Conservation (phyloP, 1,284 basidiomycete genomes). For the Lignosus rhinocerotis region DNA sequence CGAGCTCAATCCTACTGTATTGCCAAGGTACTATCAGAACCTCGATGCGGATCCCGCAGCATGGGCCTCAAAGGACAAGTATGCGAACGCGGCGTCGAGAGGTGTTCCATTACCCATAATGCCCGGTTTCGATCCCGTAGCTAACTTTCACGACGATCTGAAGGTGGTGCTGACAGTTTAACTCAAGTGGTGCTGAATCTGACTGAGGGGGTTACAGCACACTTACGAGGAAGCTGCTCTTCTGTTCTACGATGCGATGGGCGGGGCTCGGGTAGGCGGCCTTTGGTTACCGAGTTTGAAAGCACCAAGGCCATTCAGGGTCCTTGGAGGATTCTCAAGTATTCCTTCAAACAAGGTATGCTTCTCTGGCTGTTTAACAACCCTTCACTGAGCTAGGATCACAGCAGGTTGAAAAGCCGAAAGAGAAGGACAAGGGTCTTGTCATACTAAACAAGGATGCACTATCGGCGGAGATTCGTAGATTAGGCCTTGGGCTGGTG, state of each 20-base stretch:
- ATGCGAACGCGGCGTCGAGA: conserved; percentile 43
- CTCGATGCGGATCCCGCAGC: conserved; percentile 48
- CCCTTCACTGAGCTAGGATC: not conserved
- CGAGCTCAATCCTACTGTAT: conserved; percentile 62
- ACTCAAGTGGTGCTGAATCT: not conserved
- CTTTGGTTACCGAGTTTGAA: conserved; percentile 84
- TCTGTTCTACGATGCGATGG: conserved; percentile 85
- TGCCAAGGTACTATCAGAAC: conserved; percentile 78
- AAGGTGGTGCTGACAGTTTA: conserved; percentile 48
- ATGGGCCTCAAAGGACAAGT: conserved; percentile 49
- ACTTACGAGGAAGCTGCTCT: conserved; percentile 79
- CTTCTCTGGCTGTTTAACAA: not conserved
- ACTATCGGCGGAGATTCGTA: conserved; percentile 76
- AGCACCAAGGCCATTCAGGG: conserved; percentile 68
- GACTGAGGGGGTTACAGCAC: conserved; percentile 42
- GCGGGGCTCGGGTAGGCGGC: conserved; percentile 79
- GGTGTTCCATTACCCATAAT: conserved; percentile 38
- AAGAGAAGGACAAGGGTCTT: conserved; percentile 56
- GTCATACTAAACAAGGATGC: conserved; percentile 74
- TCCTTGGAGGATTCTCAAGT: conserved; percentile 80
- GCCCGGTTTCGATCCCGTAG: conserved; percentile 84
- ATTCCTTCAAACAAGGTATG: conserved; percentile 46
- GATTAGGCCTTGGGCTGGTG: conserved; percentile 42
- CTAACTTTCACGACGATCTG: conserved; percentile 69
- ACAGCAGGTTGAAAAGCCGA: conserved; percentile 26